Conservation (phyloP, 2,329 filamentous ascomycete species). For the Diplodia mutila region DNA sequence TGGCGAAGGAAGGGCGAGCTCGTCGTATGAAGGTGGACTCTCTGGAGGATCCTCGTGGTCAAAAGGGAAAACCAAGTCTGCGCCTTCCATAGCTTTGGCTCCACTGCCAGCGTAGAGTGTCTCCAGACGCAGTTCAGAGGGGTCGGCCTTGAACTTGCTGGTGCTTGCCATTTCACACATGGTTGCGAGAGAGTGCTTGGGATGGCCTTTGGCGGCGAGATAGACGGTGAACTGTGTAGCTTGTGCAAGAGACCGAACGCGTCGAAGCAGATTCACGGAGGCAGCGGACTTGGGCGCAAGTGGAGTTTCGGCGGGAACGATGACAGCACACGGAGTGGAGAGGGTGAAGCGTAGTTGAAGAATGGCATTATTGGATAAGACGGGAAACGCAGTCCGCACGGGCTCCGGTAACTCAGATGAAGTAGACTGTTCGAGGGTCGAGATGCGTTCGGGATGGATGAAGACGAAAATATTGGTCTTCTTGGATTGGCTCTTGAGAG, state of each 20-base stretch:
- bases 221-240: neutral
- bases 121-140: neutral
- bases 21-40: constrained; percentile 1
- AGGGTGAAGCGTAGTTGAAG: neutral
- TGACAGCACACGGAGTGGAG: neutral
- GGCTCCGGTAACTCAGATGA: neutral
- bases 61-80: neutral
- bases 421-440: neutral
- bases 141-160: neutral
- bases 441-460: neutral
- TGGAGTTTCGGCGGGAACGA: neutral
- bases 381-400: neutral
- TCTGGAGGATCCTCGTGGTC: neutral
- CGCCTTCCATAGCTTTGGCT: neutral
- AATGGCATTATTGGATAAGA: neutral
- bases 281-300: neutral
- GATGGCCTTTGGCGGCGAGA: neutral
- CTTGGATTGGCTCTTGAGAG: neutral
- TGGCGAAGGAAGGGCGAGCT: neutral
- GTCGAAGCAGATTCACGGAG: neutral
- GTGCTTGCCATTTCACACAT: neutral
- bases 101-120: neutral
- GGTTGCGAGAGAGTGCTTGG: neutral
- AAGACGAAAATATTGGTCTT: neutral
- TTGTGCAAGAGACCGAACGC: neutral